These are phyloP conservation scores for Bruguiera parviflora DNA, from an alignment of 345 rosid species.

Conservation along the genomic window DNA sequence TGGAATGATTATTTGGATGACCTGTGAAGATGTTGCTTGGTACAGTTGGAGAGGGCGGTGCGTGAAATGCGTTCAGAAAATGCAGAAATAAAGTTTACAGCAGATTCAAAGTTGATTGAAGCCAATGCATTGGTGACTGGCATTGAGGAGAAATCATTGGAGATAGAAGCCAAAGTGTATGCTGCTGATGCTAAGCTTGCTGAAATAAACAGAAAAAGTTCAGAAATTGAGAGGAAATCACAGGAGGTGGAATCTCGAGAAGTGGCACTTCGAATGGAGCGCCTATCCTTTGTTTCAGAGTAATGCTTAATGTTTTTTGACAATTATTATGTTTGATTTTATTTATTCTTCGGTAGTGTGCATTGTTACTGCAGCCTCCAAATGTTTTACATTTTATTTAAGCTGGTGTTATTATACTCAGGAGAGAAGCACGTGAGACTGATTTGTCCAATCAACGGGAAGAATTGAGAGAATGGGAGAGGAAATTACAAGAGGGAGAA, in stretches of 20 bases:
- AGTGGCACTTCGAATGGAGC: conserved; percentile 62
- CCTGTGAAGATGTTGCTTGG: conserved; percentile 7
- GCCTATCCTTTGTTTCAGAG: conserved; percentile 71
- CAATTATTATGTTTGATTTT: not conserved
- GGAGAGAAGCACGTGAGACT: conserved; percentile 70
- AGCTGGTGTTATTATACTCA: conserved; percentile 25
- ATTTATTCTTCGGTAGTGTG: not conserved
- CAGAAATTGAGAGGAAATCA: conserved; percentile 72
- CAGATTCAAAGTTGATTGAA: conserved; percentile 85
- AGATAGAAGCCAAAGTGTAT: conserved; percentile 70
- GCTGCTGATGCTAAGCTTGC: conserved; percentile 92
- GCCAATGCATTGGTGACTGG: conserved; percentile 75
- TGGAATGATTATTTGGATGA: conserved; percentile 10
- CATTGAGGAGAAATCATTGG: conserved; percentile 81
- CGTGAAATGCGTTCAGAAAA: conserved; percentile 79
- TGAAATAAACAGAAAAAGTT: conserved; percentile 80
- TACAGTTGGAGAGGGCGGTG: conserved; percentile 83
- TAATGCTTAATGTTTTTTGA: conserved; percentile 34
- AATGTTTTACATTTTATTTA: conserved; percentile 4
- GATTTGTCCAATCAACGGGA: conserved; percentile 82
- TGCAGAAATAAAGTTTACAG: conserved; percentile 87
- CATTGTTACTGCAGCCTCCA: not conserved
- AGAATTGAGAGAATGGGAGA: conserved; percentile 91
- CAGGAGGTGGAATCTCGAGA: conserved; percentile 74
- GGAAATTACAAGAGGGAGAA: conserved; percentile 79